Evolutionary conservation across 108 stramenopile genomes (phyloP).

Genomic region (Conticribra weissflogii): DNA sequence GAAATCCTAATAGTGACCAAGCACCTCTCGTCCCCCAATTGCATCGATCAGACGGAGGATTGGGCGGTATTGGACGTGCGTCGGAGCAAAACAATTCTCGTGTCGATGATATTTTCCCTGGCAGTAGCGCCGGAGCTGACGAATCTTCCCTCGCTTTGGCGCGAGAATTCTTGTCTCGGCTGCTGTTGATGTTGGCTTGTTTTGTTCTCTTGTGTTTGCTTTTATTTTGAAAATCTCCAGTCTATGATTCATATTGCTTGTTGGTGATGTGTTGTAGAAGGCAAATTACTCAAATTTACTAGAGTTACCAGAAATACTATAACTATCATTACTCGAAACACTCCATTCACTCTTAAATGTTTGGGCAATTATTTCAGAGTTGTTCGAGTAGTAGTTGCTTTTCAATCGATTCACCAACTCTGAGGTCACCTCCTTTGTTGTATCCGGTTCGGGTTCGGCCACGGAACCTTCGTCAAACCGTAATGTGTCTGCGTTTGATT

Average conservation of each 20-base stretch:
- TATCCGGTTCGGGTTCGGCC: too few species aligned
- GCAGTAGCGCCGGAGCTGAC: conserved; percentile 18
- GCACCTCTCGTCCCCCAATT: conserved; percentile 24
- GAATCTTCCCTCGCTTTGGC: conserved; percentile 46
- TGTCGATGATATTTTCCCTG: not conserved
- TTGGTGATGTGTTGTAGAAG: not conserved
- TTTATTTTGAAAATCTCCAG: conserved; percentile 51
- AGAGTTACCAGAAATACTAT: not conserved
- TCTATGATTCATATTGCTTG: too few species aligned
- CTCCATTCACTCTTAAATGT: not conserved
- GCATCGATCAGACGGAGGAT: conserved; percentile 44
- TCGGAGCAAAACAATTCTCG: conserved; percentile 12
- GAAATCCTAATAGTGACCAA: not conserved
- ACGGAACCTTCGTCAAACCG: too few species aligned
- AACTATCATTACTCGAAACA: not conserved
- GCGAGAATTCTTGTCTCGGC: conserved; percentile 51
- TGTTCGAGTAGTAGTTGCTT: not conserved
- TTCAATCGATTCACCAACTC: not conserved
- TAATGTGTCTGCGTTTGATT: too few species aligned
- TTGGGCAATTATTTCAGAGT: not conserved
- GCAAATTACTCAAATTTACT: not conserved
- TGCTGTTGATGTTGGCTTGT: conserved; percentile 51
- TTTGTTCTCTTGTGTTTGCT: conserved; percentile 54
- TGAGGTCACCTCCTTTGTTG: too few species aligned
- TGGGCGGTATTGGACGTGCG: conserved; percentile 38